Evolutionary conservation across 495 filamentous ascomycete genomes (phyloP), one percentile per base, ranked within the genome.

Genomic region (Aspergillus funiculosus): DNA sequence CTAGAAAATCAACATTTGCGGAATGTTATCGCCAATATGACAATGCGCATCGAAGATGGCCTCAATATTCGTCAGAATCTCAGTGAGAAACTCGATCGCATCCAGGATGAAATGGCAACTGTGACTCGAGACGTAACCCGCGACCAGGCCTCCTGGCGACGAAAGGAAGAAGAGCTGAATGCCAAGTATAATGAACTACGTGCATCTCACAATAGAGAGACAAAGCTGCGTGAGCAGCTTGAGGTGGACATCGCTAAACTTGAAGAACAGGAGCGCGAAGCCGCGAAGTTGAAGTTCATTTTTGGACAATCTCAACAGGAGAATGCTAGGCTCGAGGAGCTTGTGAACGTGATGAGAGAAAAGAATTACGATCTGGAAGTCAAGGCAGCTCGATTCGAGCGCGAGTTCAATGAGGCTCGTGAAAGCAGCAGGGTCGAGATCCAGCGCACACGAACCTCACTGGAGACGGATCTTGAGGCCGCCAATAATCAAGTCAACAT

Each of bases 401-500:
- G 87, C 40, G 89, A 96, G 58, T 83, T 85, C 51, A 78, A 86
- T 48, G 85, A 92, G 56, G 84, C 89, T 11, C 81, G 82, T 40
- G 86, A 91, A 51, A 79, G 79, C 19, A 86, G 75, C 28, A 80
- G 79, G 20, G 69, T 78, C 9, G 91, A 97, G 56, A 77, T 89
- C 41, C 79, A 90, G 54, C 82, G 87, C 29, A 85, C 81, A 6
- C 81, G 85, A 42, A 75, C 79, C 22, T 75, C 85, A n/a, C 68
- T 94, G 74, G 81, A 94, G 56, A 72, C 77, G 6, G 87, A 97
- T 49, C 63, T 94, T 24, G 85, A 94, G 28, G 74, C 78, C 37
- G 83, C 89, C 22, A 91, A 87, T 53, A 81, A 84, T 54, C 80
- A 94, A 58, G 82, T 88, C 59, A 86, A 94, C 56, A 76, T 82